Evolutionary conservation across 2,329 filamentous ascomycete genomes (phyloP), one percentile per base, ranked within the genome.

Genomic region (Ceratocystiopsis brevicomis): DNA sequence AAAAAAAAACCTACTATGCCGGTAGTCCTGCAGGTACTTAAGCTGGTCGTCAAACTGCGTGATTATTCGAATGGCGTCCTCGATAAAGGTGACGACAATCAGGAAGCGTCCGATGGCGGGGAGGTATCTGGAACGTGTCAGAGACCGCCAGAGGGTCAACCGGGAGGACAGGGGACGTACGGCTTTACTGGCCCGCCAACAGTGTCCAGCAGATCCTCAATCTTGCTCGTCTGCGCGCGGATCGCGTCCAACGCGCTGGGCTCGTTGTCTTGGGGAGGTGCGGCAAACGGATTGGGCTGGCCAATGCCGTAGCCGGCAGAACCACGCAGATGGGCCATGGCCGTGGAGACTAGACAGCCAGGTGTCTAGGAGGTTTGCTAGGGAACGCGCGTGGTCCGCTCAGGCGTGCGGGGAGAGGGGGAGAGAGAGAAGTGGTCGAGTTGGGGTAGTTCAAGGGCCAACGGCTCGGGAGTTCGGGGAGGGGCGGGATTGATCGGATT

Each of bases 41-140:
- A 98, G 73, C 68, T 98, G 90, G 60, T 96, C 90, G 58, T 60
- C 77, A 87, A 90, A 98, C 76, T 98, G 90, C 53, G 90, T 98
- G 54, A 96, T 69, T 63, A 98, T 98, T 59, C 90, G 77, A 49
- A 98, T 68, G 41, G 87, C 85, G 67, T 98, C 90, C 64, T 98
- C 90, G 53, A 98, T 71, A 66, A 98, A 98, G 49, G 90, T 98
- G 43, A 96, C 90, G 45, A 98, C 90, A 54, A 98, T 98, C 53
- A 98, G 65, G 63, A 96, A 96, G 52, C 90, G 84, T 52, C 90
- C 90, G 66, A 98, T 88, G 51, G 84, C 85, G 46, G 90, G 90
- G 38, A 98, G 73, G 59, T 93, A 92, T 50, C 87, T 94, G 13
- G 25, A 30, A 30, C 25, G 10, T 30, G 25, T 30, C 25, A 30